Evolutionary conservation across 2,329 filamentous ascomycete genomes (phyloP).

Genomic region (Ilyonectria sp.): DNA sequence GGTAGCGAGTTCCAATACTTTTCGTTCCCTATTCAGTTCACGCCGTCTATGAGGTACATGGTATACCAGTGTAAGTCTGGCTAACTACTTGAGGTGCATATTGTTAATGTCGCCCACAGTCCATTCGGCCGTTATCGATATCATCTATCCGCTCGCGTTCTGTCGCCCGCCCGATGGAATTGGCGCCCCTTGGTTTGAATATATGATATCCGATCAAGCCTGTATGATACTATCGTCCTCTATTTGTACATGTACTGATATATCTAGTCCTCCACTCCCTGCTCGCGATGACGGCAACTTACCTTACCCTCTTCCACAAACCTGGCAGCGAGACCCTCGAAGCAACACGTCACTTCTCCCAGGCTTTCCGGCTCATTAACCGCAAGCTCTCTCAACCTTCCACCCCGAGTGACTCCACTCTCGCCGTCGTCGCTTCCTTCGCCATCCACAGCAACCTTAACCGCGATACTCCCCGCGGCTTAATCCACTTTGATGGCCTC

Average conservation of each 20-base stretch:
- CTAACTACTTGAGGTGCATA: background rate
- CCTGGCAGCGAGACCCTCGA: constrained; percentile 39
- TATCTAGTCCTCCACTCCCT: constrained; percentile 39
- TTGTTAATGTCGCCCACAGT: constrained; percentile 25
- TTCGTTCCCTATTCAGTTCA: constrained; percentile 41
- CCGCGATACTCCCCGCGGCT: constrained; percentile 13
- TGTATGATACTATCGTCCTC: constrained; percentile 8
- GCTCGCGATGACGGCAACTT: constrained; percentile 41
- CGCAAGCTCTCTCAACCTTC: constrained; percentile 25
- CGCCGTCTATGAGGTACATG: constrained; percentile 37
- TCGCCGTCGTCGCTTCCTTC: constrained; percentile 38
- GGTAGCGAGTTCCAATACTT: constrained; percentile 41
- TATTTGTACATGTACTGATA: background rate
- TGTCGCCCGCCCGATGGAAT: constrained; percentile 33
- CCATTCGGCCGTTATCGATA: constrained; percentile 33
- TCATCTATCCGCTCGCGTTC: constrained; percentile 37
- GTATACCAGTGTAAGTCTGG: constrained; percentile 39
- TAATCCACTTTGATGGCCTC: constrained; percentile 36
- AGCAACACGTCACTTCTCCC: constrained; percentile 41
- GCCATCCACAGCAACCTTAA: constrained; percentile 40
- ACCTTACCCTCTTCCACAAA: constrained; percentile 35
- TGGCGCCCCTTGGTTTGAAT: constrained; percentile 36
- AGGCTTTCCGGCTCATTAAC: constrained; percentile 37
- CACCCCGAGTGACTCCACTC: constrained; percentile 32
- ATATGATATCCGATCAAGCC: constrained; percentile 39